Conservation (phyloP, 2,329 filamentous ascomycete genomes). For the Geosmithia putterillii region DNA sequence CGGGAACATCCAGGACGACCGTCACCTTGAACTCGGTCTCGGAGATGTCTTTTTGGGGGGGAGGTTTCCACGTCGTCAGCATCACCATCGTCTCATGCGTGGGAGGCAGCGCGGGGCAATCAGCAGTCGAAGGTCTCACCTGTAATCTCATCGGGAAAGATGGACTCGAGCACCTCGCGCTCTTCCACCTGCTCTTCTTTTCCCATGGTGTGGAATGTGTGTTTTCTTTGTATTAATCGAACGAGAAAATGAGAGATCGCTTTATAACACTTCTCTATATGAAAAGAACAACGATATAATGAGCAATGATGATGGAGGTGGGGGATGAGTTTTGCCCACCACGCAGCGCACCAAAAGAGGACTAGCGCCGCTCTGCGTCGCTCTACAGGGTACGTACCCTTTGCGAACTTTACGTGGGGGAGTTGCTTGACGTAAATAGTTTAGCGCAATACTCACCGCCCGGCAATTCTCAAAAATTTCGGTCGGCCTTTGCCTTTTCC, state of each 20-base stretch:
- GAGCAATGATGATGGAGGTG: background rate
- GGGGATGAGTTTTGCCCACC: background rate
- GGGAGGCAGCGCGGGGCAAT: background rate
- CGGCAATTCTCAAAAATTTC: slow-evolving; percentile 17
- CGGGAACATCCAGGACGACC: slow-evolving; percentile 67
- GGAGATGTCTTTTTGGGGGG: slow-evolving; percentile 56
- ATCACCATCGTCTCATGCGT: background rate
- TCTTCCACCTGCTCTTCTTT: slow-evolving; percentile 90
- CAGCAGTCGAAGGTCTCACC: slow-evolving; percentile 35
- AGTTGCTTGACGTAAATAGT: background rate
- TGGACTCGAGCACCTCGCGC: slow-evolving; percentile 93
- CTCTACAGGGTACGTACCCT: background rate
- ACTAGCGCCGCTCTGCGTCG: background rate
- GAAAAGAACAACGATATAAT: background rate
- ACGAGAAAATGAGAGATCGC: background rate
- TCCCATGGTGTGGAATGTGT: slow-evolving; percentile 32
- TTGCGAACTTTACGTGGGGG: slow-evolving; percentile 4
- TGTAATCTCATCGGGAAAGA: slow-evolving; percentile 96
- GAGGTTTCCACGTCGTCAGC: background rate
- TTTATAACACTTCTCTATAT: background rate
- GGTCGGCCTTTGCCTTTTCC: slow-evolving; percentile 1
- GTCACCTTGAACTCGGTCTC: slow-evolving; percentile 81
- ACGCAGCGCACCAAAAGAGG: background rate
- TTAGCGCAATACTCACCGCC: slow-evolving; percentile 19
- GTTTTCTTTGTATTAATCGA: background rate